Evolutionary conservation across 805 yeast genomes (phyloP).

Genomic region (Candida maris): DNA sequence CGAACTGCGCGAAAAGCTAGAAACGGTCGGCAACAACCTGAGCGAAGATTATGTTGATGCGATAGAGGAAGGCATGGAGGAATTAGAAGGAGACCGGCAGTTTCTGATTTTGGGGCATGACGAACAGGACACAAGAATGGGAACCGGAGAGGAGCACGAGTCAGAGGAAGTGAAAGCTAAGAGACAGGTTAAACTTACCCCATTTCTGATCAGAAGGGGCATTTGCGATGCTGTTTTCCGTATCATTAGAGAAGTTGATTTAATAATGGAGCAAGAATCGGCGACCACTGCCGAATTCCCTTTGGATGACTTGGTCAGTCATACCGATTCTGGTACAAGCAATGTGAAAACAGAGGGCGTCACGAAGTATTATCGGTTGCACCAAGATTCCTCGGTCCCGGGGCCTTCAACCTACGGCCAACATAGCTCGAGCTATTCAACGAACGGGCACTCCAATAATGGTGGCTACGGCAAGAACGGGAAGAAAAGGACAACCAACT

Average conservation of each 20-base stretch:
- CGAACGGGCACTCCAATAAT: conserved; percentile 1
- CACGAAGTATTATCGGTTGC: conserved; percentile 44
- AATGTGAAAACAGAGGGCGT: conserved; percentile 42
- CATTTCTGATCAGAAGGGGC: conserved; percentile 41
- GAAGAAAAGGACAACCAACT: conserved; percentile 8
- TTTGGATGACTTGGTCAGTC: conserved; percentile 8
- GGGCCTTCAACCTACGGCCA: background rate
- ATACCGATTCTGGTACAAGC: conserved; percentile 34
- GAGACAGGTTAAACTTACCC: conserved; percentile 31
- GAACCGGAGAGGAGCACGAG: conserved; percentile 18
- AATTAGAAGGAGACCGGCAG: conserved; percentile 6
- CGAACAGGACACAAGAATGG: conserved; percentile 15
- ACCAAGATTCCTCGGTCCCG: conserved; percentile 31
- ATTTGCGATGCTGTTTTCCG: conserved; percentile 45
- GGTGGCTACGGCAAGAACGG: conserved; percentile 2
- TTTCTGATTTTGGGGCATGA: conserved; percentile 19
- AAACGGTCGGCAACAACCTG: conserved; percentile 4
- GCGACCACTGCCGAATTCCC: conserved; percentile 21
- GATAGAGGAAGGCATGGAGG: conserved; percentile 5
- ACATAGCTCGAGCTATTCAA: background rate
- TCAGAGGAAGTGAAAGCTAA: conserved; percentile 9
- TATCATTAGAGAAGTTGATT: conserved; percentile 46
- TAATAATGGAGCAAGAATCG: conserved; percentile 27
- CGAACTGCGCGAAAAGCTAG: conserved; percentile 6
- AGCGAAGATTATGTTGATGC: conserved; percentile 2